phyloP scores from a whole-genome alignment of 768 basidiomycete species.

The Mycena venus region DNA sequence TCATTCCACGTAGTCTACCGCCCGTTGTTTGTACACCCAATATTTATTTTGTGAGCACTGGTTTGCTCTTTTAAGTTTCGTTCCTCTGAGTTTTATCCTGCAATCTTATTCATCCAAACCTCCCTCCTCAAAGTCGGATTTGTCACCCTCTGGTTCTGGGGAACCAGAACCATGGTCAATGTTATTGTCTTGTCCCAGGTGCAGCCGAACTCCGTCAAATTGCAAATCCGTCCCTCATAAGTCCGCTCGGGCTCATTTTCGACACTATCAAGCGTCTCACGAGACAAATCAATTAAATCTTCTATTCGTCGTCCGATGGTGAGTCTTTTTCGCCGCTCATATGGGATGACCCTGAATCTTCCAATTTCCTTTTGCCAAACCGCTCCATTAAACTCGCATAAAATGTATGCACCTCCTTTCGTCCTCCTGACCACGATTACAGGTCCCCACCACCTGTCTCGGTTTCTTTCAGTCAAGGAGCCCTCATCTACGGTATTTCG shows the following conservation, averaged over 20 bases:
- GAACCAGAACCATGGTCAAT: no score
- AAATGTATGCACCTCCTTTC: constrained; percentile 13
- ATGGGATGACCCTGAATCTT: constrained; percentile 23
- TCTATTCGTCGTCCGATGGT: neutral
- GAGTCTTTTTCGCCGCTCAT: constrained; percentile 1
- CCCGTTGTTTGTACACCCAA: neutral
- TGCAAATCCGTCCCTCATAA: constrained; percentile 17
- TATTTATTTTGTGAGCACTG: neutral
- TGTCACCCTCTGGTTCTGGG: no score
- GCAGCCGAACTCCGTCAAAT: constrained; percentile 2
- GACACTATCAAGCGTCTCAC: neutral
- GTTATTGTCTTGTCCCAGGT: neutral
- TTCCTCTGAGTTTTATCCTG: neutral
- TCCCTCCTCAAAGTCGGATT: no score
- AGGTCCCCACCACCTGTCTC: constrained; percentile 39
- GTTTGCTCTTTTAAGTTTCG: neutral
- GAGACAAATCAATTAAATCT: constrained; percentile 7
- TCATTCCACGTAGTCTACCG: no score
- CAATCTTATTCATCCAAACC: no score
- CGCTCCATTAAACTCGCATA: constrained; percentile 23
- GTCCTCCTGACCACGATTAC: constrained; percentile 35
- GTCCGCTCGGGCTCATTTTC: neutral
- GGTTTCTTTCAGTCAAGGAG: constrained; percentile 32
- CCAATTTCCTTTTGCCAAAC: constrained; percentile 21
- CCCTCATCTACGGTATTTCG: constrained; percentile 36